A percentile compares a stretch with the other conserved stretches of the same genome.
Conservation (phyloP, 2,329 filamentous ascomycete genomes). For the Phialophora macrospora region DNA sequence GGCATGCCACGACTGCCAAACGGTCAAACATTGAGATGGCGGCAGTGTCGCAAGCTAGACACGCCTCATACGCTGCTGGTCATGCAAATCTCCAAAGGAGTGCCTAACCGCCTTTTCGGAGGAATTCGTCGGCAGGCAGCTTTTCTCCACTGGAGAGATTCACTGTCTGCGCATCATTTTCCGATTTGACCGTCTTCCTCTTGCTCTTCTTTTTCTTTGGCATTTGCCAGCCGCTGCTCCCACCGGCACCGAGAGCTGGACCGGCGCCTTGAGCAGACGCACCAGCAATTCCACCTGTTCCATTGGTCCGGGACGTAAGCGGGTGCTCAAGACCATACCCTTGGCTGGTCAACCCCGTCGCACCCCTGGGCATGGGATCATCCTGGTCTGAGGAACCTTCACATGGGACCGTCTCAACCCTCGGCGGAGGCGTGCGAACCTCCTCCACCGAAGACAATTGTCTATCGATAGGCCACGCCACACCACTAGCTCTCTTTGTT, state of each 20-base stretch:
- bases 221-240: slow-evolving; percentile 48
- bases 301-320: slow-evolving; percentile 46
- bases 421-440: slow-evolving; percentile 41
- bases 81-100: slow-evolving; percentile 32
- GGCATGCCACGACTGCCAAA: neutral
- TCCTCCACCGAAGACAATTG: slow-evolving; percentile 42
- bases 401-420: slow-evolving; percentile 21
- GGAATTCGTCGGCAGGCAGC: slow-evolving; percentile 49
- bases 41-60: neutral
- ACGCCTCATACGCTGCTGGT: slow-evolving; percentile 9
- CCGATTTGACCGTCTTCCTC: slow-evolving; percentile 48
- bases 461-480: slow-evolving; percentile 32
- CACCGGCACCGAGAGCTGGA: slow-evolving; percentile 6
- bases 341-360: slow-evolving; percentile 36
- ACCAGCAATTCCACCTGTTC: slow-evolving; percentile 38
- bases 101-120: slow-evolving; percentile 53
- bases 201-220: slow-evolving; percentile 50
- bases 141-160: slow-evolving; percentile 45
- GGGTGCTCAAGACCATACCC: slow-evolving; percentile 46
- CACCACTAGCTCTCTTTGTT: slow-evolving; percentile 15
- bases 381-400: slow-evolving; percentile 12
- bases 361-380: slow-evolving; percentile 4
- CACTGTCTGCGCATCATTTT: slow-evolving; percentile 42
- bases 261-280: slow-evolving; percentile 18
- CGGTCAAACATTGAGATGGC: neutral